Percentiles rank a stretch among this genome's conserved stretches.
Conservation (phyloP, 2,329 filamentous ascomycete genomes). For the Sphaerulina vaccinii region DNA sequence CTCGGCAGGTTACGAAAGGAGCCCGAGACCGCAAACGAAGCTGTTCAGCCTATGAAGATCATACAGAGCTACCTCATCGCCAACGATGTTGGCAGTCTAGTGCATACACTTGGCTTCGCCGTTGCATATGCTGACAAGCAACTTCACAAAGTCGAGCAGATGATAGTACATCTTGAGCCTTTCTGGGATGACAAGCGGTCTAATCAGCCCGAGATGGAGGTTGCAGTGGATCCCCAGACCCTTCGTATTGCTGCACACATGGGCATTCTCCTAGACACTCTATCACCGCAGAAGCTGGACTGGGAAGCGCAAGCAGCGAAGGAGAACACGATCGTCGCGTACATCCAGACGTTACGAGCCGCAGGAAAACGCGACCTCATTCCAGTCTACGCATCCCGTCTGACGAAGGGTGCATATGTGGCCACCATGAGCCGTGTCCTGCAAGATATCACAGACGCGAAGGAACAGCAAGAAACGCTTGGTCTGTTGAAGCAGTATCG, state of each 20-base stretch:
- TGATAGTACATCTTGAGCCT: slow-evolving; percentile 28
- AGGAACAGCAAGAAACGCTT: slow-evolving; percentile 67
- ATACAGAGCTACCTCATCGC: slow-evolving; percentile 75
- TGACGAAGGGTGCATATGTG: slow-evolving; percentile 64
- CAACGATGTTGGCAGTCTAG: slow-evolving; percentile 51
- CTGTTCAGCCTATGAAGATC: slow-evolving; percentile 66
- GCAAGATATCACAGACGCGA: slow-evolving; percentile 65
- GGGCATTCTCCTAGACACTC: slow-evolving; percentile 60
- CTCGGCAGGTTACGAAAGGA: slow-evolving; percentile 60
- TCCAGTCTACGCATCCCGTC: slow-evolving; percentile 81
- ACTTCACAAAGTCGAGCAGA: slow-evolving; percentile 24
- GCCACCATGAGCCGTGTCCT: slow-evolving; percentile 74
- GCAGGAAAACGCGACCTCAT: slow-evolving; percentile 73
- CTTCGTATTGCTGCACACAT: slow-evolving; percentile 53
- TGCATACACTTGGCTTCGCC: slow-evolving; percentile 45
- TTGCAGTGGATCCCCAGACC: slow-evolving; percentile 44
- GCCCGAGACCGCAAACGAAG: slow-evolving; percentile 56
- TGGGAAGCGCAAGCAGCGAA: slow-evolving; percentile 50
- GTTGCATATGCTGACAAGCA: slow-evolving; percentile 41
- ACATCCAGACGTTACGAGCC: slow-evolving; percentile 75
- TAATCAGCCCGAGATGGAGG: slow-evolving; percentile 31
- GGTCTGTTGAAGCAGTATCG: slow-evolving; percentile 71
- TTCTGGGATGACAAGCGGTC: slow-evolving; percentile 19
- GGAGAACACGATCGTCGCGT: slow-evolving; percentile 76
- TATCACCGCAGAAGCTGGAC: slow-evolving; percentile 46